Base-by-base conservation (phyloP, 2,329 filamentous ascomycete genomes). In the Sporothrix pallida region DNA sequence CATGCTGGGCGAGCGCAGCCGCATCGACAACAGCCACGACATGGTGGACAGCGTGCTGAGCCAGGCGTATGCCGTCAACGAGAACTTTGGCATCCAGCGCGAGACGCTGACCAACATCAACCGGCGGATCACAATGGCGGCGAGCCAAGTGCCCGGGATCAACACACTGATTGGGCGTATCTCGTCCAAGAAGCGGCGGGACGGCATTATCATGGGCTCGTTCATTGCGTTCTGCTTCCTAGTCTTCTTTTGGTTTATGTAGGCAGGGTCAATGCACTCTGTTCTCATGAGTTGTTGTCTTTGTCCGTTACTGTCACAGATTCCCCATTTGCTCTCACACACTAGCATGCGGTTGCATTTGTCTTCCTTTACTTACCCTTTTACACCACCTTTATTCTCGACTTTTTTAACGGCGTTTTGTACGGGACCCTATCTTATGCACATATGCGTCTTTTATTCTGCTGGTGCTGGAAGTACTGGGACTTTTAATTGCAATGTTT, bases 51-150 rank as follows among this genome's bases (percentile, higher is more conserved):
- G 89, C 76, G 94, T 99, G 48, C 86, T 99, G 74, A 95, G 92
- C 80, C 96, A 98, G 85, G 96, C 96, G 8, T 99, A 99, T 83
- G 95, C 95, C 12, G 94, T 98, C 71, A 97, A 97, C 81, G 94
- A 98, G 84, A 95, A 87, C 81, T 98, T 99, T 81, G 87, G 89
- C 15, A 79, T 94, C 73, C 96, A 99, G 86, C 87, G 95, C 75
- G 95, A 98, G 85, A 95, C 92, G 37, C 83, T 99, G 75, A 89
- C 91, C 62, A 97, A 89, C 81, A 95, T 99, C 79, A 97, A 98
- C 82, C 87, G 95, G 75, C 88, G 95, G 76, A 98, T 99, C 81
- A 94, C 93, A 4, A 87, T 92, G 48, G 95, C 95, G 42, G 96
- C 95, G 54, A 94, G 93, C 80, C 92, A 97, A 80, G 92, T 99